Evolutionary conservation across 805 yeast species (phyloP), one percentile per base, ranked within the genome.

Genomic region (Cyberlindnera suaveolens): DNA sequence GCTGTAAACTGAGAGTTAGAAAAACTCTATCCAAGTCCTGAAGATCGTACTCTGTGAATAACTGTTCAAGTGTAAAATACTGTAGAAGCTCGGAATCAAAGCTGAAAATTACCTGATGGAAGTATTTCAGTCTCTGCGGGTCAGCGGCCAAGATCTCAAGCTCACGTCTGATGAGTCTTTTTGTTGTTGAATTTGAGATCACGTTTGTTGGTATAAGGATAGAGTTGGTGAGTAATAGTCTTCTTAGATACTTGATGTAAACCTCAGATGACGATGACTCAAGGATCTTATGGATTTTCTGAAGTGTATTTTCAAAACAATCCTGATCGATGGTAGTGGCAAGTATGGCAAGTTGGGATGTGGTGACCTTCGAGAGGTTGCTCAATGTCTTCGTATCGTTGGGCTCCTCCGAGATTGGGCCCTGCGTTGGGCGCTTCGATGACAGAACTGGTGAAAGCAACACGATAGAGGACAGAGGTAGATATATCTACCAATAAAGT

Each of bases 321-420:
- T 62, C 60, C 19, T 61, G 61, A 29, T 66, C 58, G 47, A 72
- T 61, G 18, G 75, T 70, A 32, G 75, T 64, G 39, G 74, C 63
- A 39, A 80, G 62, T 39, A 80, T 66, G 16, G 75, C 67, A 34
- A 82, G 56, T 60, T 82, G 87, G 31, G 78, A 72, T 45, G 71
- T 56, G 36, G 72, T 61, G 40, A 75, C 74, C 54, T 54, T 57
- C 29, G 41, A 45, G 42, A 48, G 43, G 44, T 51, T 53, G 15
- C 38, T 17, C 34, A 45, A 37, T 16, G 19, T 31, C 13, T 7
- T 19, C 15, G 31, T 20, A 31, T 39, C 36, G 13, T 34, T 33
- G 32, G 23, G 29, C 41, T 31, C 39, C 26, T 39, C 46, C 32
- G 46, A 31, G 37, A 31, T 36, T 23, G 38, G 45, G 54, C 52